phyloP scores from a whole-genome alignment of 441 rosid genomes.

The Biscutella laevigata region DNA sequence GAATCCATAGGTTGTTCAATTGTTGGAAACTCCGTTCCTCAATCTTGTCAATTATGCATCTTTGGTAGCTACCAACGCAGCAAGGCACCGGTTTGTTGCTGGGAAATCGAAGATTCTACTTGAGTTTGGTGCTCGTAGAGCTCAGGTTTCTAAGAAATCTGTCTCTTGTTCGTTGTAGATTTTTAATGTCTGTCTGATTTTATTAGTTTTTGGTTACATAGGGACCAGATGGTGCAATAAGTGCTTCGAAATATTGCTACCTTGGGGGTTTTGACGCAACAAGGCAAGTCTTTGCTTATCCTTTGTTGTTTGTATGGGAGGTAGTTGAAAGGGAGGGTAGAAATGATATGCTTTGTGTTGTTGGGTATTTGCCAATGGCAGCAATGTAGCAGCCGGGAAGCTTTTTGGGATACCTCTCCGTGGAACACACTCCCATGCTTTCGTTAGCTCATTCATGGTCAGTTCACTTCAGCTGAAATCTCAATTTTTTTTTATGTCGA shows the following conservation, averaged over 20 bases:
- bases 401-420: constrained; percentile 89
- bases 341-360: neutral
- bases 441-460: constrained; percentile 95
- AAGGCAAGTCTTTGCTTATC: constrained; percentile 48
- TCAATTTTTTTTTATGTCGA: neutral
- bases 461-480: neutral
- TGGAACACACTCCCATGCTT: constrained; percentile 98
- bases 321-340: neutral
- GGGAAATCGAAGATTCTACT: constrained; percentile 72
- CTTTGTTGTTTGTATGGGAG: neutral
- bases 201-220: constrained; percentile 19
- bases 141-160: constrained; percentile 50
- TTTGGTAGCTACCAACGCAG: constrained; percentile 84
- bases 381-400: constrained; percentile 93
- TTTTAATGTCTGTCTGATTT: constrained; percentile 6
- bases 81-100: constrained; percentile 90
- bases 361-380: constrained; percentile 26
- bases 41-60: constrained; percentile 89
- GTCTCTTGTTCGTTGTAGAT: neutral
- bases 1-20: constrained; percentile 63
- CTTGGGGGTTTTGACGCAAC: constrained; percentile 99
- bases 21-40: constrained; percentile 86
- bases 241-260: constrained; percentile 94
- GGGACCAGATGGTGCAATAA: constrained; percentile 98
- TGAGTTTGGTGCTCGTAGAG: constrained; percentile 92